These are phyloP conservation scores for Polytrichum commune DNA, from an alignment of 225 moss, liverwort and hornwort genomes.

Conservation along the genomic window DNA sequence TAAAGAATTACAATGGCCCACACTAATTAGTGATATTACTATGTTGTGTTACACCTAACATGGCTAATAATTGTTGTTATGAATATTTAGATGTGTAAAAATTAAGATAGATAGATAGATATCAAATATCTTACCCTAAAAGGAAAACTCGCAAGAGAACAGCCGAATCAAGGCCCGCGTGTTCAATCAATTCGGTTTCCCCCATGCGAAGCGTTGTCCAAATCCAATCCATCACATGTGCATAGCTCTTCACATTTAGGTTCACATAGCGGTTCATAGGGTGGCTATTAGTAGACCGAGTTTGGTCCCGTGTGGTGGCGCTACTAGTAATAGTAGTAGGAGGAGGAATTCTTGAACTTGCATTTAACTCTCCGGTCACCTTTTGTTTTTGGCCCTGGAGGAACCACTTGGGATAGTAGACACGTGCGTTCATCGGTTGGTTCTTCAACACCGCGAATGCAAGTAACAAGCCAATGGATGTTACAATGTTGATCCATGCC, in stretches of 20 bases:
- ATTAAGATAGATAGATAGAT: too few species aligned
- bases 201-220: slow-evolving; percentile 74
- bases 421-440: slow-evolving; percentile 80
- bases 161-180: slow-evolving; percentile 80
- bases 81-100: too few species aligned
- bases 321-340: too few species aligned
- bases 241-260: slow-evolving; percentile 61
- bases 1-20: too few species aligned
- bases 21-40: too few species aligned
- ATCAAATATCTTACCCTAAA: slow-evolving; percentile 45
- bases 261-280: slow-evolving; percentile 66
- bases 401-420: slow-evolving; percentile 78
- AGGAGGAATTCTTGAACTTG: slow-evolving; percentile 4
- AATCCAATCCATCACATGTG: slow-evolving; percentile 91
- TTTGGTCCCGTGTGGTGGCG: too few species aligned
- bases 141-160: slow-evolving; percentile 67
- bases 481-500: slow-evolving; percentile 62
- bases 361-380: slow-evolving; percentile 16
- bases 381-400: slow-evolving; percentile 46
- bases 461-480: slow-evolving; percentile 40
- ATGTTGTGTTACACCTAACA: too few species aligned
- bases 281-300: neutral
- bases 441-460: slow-evolving; percentile 74
- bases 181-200: slow-evolving; percentile 70
- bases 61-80: too few species aligned